Percentiles rank a stretch among this genome's conserved stretches.
phyloP scores from a whole-genome alignment of 768 basidiomycete species.

The Kwoniella sp. region DNA sequence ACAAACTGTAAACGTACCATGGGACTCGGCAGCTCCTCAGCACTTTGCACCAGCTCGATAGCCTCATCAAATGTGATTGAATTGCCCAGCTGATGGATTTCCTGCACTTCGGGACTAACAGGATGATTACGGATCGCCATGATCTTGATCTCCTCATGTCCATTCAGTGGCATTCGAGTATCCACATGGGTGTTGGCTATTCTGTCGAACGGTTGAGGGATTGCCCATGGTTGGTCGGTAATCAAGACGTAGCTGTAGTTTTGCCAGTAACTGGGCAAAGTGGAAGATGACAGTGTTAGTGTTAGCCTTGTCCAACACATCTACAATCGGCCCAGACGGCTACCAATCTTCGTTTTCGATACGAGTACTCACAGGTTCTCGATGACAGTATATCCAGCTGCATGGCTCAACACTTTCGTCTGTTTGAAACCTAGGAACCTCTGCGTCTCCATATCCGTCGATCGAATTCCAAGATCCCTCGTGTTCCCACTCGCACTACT shows the following conservation, averaged over 20 bases:
- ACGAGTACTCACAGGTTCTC: constrained; percentile 30
- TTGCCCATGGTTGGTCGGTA: constrained; percentile 34
- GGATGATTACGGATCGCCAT: constrained; percentile 14
- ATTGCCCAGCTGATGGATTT: constrained; percentile 13
- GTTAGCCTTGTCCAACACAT: background rate
- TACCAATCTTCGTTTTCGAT: too few species aligned
- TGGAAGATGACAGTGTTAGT: background rate
- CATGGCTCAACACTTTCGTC: constrained; percentile 31
- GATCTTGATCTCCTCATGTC: constrained; percentile 19
- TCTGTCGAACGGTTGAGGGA: constrained; percentile 16
- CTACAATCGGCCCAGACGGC: too few species aligned
- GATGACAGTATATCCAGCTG: constrained; percentile 39
- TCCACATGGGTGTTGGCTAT: constrained; percentile 12
- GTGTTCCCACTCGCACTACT: constrained; percentile 19
- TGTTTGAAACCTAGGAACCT: constrained; percentile 13
- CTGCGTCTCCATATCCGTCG: constrained; percentile 16
- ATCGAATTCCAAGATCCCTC: constrained; percentile 18
- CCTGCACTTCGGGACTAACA: constrained; percentile 23
- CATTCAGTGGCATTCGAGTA: constrained; percentile 8
- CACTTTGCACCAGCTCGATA: constrained; percentile 12
- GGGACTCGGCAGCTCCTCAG: constrained; percentile 22
- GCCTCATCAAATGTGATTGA: constrained; percentile 23
- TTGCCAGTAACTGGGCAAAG: constrained; percentile 31
- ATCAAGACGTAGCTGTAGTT: constrained; percentile 37
- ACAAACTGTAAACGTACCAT: constrained; percentile 20